Evolutionary conservation across 78 protist species (phyloP).

Genomic region (Capsaspora owczarzaki): DNA sequence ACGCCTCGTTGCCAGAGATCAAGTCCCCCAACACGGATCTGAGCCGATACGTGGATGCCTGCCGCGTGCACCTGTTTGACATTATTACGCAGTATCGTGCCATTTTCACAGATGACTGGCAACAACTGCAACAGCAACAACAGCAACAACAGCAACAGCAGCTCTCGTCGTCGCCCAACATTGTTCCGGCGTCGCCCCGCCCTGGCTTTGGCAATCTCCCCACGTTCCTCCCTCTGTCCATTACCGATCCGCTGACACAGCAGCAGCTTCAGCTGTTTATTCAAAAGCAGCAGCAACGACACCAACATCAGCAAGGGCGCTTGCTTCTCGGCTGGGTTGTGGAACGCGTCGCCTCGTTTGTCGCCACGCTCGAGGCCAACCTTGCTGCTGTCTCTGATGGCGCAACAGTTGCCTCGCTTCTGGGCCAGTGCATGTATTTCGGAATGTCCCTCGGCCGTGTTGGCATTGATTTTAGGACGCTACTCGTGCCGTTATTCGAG

Average conservation of each 20-base stretch:
- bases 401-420: conserved; percentile 10
- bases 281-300: not conserved
- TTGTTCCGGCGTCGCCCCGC: no score
- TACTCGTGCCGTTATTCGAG: conserved; percentile 12
- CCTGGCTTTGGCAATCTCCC: no score
- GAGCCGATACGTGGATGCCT: conserved; percentile 6
- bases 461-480: conserved; percentile 39
- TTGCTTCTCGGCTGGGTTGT: conserved; percentile 33
- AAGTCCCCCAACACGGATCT: not conserved
- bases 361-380: not conserved
- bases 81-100: conserved; percentile 45
- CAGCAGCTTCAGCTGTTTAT: no score
- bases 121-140: not conserved
- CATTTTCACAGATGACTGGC: conserved; percentile 26
- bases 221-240: no score
- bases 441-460: conserved; percentile 32
- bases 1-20: not conserved
- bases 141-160: not conserved
- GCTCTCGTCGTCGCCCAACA: not conserved
- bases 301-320: not conserved
- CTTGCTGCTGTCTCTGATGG: conserved; percentile 16
- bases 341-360: not conserved
- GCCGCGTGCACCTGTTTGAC: conserved; percentile 34
- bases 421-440: conserved; percentile 44
- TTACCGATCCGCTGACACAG: no score